phyloP scores from a whole-genome alignment of 2,329 filamentous ascomycete genomes.

The Akanthomyces uredinophilus region DNA sequence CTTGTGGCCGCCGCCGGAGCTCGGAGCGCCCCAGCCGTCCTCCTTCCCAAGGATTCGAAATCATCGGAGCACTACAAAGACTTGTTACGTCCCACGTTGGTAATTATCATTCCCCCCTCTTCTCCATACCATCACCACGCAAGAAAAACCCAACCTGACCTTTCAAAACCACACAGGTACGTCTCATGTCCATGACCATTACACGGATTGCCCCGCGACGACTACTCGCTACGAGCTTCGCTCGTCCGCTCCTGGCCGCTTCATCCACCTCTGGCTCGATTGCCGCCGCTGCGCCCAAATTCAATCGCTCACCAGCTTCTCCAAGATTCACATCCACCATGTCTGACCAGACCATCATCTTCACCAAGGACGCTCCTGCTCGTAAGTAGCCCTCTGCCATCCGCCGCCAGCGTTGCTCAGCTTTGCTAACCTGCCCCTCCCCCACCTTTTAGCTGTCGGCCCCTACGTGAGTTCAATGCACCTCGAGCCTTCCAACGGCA shows the following conservation, averaged over 20 bases:
- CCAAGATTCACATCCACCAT: slow-evolving; percentile 31
- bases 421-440: slow-evolving; percentile 15
- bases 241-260: background rate
- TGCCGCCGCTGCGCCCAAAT: background rate
- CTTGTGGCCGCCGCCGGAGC: slow-evolving; percentile 5
- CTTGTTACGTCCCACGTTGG: slow-evolving; percentile 5
- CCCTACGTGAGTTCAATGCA: slow-evolving; percentile 50
- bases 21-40: slow-evolving; percentile 8
- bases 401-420: background rate
- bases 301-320: slow-evolving; percentile 10
- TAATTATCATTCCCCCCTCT: background rate
- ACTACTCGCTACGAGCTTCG: background rate
- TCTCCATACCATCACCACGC: background rate
- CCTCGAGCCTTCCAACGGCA: background rate
- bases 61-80: slow-evolving; percentile 1
- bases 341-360: slow-evolving; percentile 46
- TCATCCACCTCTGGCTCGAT: background rate
- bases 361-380: slow-evolving; percentile 54
- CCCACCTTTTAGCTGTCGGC: slow-evolving; percentile 46
- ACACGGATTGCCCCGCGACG: slow-evolving; percentile 18
- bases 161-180: slow-evolving; percentile 20
- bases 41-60: background rate
- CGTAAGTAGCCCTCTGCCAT: slow-evolving; percentile 37
- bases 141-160: background rate
- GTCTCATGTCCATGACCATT: slow-evolving; percentile 23